Evolutionary conservation across 2,329 filamentous ascomycete genomes (phyloP).

Genomic region (Arthrobotrys entomopaga): DNA sequence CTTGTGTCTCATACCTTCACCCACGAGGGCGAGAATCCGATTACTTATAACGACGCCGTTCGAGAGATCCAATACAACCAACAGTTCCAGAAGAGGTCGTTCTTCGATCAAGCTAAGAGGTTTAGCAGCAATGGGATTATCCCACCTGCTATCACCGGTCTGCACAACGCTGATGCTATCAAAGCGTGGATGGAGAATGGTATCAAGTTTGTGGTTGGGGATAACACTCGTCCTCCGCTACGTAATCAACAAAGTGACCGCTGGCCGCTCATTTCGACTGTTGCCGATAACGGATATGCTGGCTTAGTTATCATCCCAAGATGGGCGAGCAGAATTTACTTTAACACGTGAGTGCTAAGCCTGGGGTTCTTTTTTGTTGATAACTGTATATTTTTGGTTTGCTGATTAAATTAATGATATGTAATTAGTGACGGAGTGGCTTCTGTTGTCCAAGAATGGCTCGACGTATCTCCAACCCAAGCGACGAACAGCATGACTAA

Average conservation of each 20-base stretch:
- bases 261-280: slow-evolving; percentile 69
- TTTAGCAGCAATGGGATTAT: slow-evolving; percentile 70
- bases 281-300: slow-evolving; percentile 67
- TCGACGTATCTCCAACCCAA: slow-evolving; percentile 68
- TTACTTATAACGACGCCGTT: slow-evolving; percentile 69
- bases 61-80: slow-evolving; percentile 72
- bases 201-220: slow-evolving; percentile 71
- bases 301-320: slow-evolving; percentile 70
- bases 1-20: slow-evolving; percentile 73
- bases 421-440: slow-evolving; percentile 66
- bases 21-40: slow-evolving; percentile 70
- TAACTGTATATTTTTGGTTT: neutral
- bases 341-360: slow-evolving; percentile 65
- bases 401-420: neutral
- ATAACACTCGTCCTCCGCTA: slow-evolving; percentile 70
- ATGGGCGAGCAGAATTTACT: slow-evolving; percentile 73
- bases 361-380: too few species aligned
- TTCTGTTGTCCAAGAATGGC: slow-evolving; percentile 72
- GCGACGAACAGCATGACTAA: slow-evolving; percentile 66
- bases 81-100: slow-evolving; percentile 68
- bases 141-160: slow-evolving; percentile 72
- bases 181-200: slow-evolving; percentile 70
- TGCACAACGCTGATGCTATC: slow-evolving; percentile 72
- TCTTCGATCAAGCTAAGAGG: slow-evolving; percentile 64
- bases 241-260: slow-evolving; percentile 67